Base-by-base conservation (phyloP, 495 filamentous ascomycete genomes). In the Hyaloscypha hepaticicola region DNA sequence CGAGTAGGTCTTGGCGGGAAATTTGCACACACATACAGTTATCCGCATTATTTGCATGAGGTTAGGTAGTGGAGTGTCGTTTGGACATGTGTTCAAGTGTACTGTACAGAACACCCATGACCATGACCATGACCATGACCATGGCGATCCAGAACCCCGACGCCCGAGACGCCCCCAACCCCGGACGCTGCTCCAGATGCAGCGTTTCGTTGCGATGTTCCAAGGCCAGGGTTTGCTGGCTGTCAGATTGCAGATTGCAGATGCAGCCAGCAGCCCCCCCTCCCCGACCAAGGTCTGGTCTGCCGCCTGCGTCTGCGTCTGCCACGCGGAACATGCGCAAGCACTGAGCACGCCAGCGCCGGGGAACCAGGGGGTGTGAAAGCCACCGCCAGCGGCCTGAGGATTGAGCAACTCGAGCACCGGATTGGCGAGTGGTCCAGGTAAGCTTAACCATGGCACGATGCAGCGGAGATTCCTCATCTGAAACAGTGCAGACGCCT, bases 301-400 rank as follows among this genome's bases (percentile, higher is more conserved):
- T 53, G n/a, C n/a, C n/a, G n/a, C n/a, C n/a, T n/a, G n/a, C n/a
- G n/a, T n/a, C n/a, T n/a, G n/a, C n/a, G n/a, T n/a, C n/a, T n/a
- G 50, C 50, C 50, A 53, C 50, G 50, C 50, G 50, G 50, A 27
- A 53, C 19, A 27, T 53, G 50, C 50, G 19, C 48, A 50, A 21
- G 50, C 50, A 53, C 8, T 8, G 38, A 53, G 50, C 21, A 53
- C 50, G 22, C 50, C 50, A 14, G 50, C n/a, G 50, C 50, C 50
- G 50, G 50, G 50, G 19, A 53, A 26, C 50, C 21, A 27, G 50
- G 50, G 22, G 8, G 9, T 6, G 11, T 21, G 50, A 24, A 5
- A 14, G 9, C 50, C 50, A 52, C 22, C 25, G 25, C 38, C 38
- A 19, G 8, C 38, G 38, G 19, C 38, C 38, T 3, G 22, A 24